phyloP scores from a whole-genome alignment of 352 stramenopile genomes.

The Discostella stelligera region DNA sequence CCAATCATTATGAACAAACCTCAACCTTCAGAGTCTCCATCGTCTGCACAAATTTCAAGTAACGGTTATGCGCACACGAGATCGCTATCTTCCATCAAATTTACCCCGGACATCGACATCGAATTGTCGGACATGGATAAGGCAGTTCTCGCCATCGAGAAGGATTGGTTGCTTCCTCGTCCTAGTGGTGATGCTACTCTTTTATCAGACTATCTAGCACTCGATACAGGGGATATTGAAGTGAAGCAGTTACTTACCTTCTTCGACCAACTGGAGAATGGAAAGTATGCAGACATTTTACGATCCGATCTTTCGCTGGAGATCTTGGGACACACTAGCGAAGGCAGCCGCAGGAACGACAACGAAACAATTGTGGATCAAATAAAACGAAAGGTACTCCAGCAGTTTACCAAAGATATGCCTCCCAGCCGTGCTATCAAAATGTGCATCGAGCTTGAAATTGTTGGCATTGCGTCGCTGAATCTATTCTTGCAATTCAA shows the following conservation, averaged over 20 bases:
- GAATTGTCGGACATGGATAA: slow-evolving; percentile 15
- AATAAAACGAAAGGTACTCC: slow-evolving; percentile 23
- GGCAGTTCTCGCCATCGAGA: slow-evolving; percentile 27
- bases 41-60: background rate
- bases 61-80: background rate
- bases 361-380: slow-evolving; percentile 24
- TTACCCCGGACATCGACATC: slow-evolving; percentile 9
- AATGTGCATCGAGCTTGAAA: slow-evolving; percentile 59
- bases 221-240: slow-evolving; percentile 3
- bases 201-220: slow-evolving; percentile 1
- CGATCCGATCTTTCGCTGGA: slow-evolving; percentile 34
- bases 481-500: slow-evolving; percentile 82
- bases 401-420: slow-evolving; percentile 22
- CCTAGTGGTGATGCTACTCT: background rate
- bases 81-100: slow-evolving; percentile 14
- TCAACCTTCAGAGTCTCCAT: background rate
- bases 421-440: slow-evolving; percentile 4
- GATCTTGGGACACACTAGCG: slow-evolving; percentile 37
- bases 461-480: slow-evolving; percentile 69
- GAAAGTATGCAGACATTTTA: slow-evolving; percentile 57
- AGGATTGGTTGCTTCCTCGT: slow-evolving; percentile 25
- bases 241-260: slow-evolving; percentile 23
- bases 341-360: background rate
- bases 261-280: slow-evolving; percentile 36
- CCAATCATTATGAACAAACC: background rate